Evolutionary conservation across 257 asterid species (phyloP).

Genomic region (Capsicum baccatum): DNA sequence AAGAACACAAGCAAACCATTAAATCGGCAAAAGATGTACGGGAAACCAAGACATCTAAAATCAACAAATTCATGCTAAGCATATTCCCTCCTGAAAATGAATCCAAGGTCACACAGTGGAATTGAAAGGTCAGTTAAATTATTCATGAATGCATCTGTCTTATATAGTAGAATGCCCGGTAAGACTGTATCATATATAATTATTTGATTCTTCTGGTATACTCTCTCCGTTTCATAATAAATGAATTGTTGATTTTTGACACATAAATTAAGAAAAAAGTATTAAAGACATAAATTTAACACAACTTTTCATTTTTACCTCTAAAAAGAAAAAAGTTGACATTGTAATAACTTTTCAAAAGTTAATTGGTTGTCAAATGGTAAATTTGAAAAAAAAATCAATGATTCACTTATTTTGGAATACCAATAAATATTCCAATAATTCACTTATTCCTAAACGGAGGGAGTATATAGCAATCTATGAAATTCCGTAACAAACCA

Average conservation of each 20-base stretch:
- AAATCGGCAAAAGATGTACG: background rate
- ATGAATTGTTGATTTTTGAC: no score
- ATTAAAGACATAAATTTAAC: no score
- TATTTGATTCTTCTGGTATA: background rate
- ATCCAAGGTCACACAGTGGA: background rate
- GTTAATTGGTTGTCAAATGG: no score
- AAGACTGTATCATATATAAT: background rate
- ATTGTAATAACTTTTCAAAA: no score
- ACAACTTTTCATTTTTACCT: no score
- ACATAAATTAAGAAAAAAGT: no score
- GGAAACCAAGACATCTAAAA: background rate
- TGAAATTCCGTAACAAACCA: background rate
- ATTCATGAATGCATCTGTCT: background rate
- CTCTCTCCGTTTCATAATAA: no score
- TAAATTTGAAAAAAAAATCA: no score
- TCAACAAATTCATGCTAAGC: background rate
- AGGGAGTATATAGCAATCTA: background rate
- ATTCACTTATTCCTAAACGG: no score
- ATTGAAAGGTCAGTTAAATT: background rate
- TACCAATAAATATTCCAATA: no score
- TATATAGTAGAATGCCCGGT: background rate
- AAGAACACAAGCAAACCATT: background rate
- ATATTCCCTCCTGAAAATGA: slow-evolving; percentile 20
- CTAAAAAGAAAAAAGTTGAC: no score
- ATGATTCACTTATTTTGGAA: no score